Evolutionary conservation across 306 rosid species (phyloP), one percentile per base, ranked within the genome.

Genomic region (Comarum palustre): DNA sequence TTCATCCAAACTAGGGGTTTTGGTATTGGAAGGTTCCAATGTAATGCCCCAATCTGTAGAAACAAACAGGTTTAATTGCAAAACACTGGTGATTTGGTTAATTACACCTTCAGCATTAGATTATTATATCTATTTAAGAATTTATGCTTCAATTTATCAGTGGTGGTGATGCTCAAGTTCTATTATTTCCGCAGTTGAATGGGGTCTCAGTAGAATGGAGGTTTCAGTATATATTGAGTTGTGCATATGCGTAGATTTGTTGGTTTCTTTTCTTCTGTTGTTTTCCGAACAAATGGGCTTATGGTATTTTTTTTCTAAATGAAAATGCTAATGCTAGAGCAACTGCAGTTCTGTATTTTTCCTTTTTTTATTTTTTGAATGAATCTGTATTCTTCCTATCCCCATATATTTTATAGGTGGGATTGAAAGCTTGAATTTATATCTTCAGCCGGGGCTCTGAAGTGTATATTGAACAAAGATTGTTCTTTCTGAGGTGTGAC

Each of bases 211-310:
- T 3, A 29, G 59, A 47, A 29, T 45, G 16, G 29, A 47, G 43
- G 43, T 29, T 47, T 29, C 41, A 29, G 16, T 27, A 27, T 25
- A 4, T 31, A 46, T 7, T 29, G 36, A 29, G 46, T 15, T 43
- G 5, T 46, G 59, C 58, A 61, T 46, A 16, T 25, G 20, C 16
- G 16, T 45, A 46, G 7, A 32, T 31, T 19, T 48, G 12, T 48
- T n/a, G 20, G 61, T 50, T 69, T 69, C 19, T 69, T 69, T 17
- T 69, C 45, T 10, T 61, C 38, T 61, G 11, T 31, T 38, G 31
- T 19, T n/a, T 45, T 46, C 14, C 5, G 32, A 46, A 45, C 42
- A 29, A 19, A 29, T 68, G 22, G 1, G 10, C 17, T 20, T 34
- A 0, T 69, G 46, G 46, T 12, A 2, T 68, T 4, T 38, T 12